These are phyloP conservation scores for Irpex sp. DNA, from an alignment of 1,284 basidiomycete genomes.

Conservation along the genomic window DNA sequence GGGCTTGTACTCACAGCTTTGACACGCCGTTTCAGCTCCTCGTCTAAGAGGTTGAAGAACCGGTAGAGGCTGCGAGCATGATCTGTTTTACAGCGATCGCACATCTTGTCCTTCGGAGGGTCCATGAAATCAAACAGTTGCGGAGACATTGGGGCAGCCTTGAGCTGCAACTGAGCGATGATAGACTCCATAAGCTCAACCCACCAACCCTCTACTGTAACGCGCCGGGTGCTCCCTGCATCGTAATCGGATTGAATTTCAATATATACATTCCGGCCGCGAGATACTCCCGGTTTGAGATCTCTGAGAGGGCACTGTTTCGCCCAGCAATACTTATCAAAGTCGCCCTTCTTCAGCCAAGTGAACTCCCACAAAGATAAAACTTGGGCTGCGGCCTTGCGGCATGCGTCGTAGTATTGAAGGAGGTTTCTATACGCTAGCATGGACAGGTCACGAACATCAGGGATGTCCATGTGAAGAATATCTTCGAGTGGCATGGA, in stretches of 20 bases:
- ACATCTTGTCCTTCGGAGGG: neutral
- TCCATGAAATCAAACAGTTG: neutral
- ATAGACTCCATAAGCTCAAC: too few relatives aligned
- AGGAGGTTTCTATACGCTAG: neutral
- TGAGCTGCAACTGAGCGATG: too few relatives aligned
- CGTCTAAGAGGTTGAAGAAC: neutral
- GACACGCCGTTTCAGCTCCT: neutral
- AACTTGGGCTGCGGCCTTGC: neutral
- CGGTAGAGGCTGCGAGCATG: neutral
- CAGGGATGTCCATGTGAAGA: neutral
- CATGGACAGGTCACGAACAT: neutral
- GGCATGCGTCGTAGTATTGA: neutral
- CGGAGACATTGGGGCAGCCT: too few relatives aligned
- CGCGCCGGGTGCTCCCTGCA: neutral
- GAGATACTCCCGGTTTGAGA: neutral
- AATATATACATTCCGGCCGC: too few relatives aligned
- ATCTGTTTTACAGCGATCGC: fast-evolving
- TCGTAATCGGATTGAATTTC: neutral
- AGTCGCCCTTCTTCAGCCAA: too few relatives aligned
- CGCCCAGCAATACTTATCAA: too few relatives aligned
- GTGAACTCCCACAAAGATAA: neutral
- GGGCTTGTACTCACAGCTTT: neutral
- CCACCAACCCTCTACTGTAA: too few relatives aligned
- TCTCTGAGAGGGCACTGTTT: too few relatives aligned
- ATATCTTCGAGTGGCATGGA: neutral